Evolutionary conservation across 2,329 filamentous ascomycete genomes (phyloP), one percentile per base, ranked within the genome.

Genomic region (Fusarium robinianum): DNA sequence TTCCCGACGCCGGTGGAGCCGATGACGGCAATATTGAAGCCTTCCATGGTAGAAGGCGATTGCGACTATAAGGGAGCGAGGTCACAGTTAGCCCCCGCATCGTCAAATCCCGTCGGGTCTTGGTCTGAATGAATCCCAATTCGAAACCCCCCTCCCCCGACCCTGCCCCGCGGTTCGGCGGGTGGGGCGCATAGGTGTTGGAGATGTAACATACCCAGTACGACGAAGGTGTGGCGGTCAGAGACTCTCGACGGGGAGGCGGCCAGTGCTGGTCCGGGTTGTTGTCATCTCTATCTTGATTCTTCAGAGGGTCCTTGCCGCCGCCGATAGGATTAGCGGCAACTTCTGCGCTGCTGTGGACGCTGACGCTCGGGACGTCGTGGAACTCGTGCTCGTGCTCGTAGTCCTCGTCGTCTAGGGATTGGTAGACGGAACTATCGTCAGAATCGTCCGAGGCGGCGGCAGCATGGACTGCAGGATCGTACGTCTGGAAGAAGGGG

Each of bases 1-100:
- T 87, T 87, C 54, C 84, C 84, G 33, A 84, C 83, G 48, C 81
- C 81, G 57, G 77, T 73, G 63, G 81, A 77, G 58, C 84, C 84
- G 63, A 87, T 81, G 48, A 87, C 74, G 59, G 81, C 81, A 55
- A 87, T 81, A 62, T 82, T 84, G 61, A 83, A 77, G 55, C 74
- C 72, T 51, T 82, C 79, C 80, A 83, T 83, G 47, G 58, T 63
- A 61, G 62, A 53, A 44, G 61, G 51, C 40, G 59, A 51, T 38
- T 59, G 62, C 32, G 63, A 55, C 67, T 70, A 57, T 64, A 57
- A n/a, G 26, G 39, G 48, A 49, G 27, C 24, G 41, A 37, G 44
- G 49, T 46, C 50, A 50, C 46, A 31, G 58, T 65, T 49, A 65
- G 62, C 52, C 47, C 29, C 54, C 48, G 51, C 45, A 56, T 51